phyloP scores from a whole-genome alignment of 1,139 yeast genomes.

The Meyerozyma guilliermondii region DNA sequence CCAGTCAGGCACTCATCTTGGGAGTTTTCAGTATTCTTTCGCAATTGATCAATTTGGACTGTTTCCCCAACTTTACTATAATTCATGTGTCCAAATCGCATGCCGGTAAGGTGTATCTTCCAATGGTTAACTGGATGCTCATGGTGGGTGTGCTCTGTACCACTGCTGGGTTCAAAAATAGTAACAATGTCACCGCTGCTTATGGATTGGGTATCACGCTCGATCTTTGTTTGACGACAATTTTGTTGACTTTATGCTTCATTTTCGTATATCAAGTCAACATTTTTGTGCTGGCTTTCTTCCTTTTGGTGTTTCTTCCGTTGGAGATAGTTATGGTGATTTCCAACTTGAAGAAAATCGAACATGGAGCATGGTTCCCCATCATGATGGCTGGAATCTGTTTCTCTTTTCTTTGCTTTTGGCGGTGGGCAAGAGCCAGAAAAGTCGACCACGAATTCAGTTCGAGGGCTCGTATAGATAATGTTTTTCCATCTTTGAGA shows the following conservation, averaged over 20 bases:
- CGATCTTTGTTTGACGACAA: slow-evolving; percentile 49
- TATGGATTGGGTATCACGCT: slow-evolving; percentile 56
- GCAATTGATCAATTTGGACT: slow-evolving; percentile 49
- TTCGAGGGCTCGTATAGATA: slow-evolving; percentile 24
- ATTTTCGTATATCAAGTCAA: slow-evolving; percentile 39
- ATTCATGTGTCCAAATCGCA: slow-evolving; percentile 40
- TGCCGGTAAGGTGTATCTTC: slow-evolving; percentile 48
- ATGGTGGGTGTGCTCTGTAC: slow-evolving; percentile 47
- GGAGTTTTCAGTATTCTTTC: slow-evolving; percentile 50
- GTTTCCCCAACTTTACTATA: slow-evolving; percentile 46
- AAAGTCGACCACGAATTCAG: slow-evolving; percentile 33
- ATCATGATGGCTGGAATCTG: slow-evolving; percentile 35
- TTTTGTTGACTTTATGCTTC: slow-evolving; percentile 40
- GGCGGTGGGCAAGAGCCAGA: slow-evolving; percentile 45
- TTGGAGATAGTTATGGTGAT: slow-evolving; percentile 42
- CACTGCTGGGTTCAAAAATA: slow-evolving; percentile 48
- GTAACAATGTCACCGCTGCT: slow-evolving; percentile 50
- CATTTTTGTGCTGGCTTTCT: slow-evolving; percentile 28
- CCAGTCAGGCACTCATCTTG: slow-evolving; percentile 55
- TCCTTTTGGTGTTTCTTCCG: slow-evolving; percentile 37
- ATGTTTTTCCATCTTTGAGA: slow-evolving; percentile 21
- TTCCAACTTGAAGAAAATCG: slow-evolving; percentile 46
- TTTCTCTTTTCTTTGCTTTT: slow-evolving; percentile 28
- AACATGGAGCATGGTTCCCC: slow-evolving; percentile 60
- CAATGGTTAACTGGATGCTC: slow-evolving; percentile 42